A percentile compares a stretch with the other conserved stretches of the same genome.
phyloP scores from a whole-genome alignment of 2,329 filamentous ascomycete genomes.

The Sphaceloma murrayae region DNA sequence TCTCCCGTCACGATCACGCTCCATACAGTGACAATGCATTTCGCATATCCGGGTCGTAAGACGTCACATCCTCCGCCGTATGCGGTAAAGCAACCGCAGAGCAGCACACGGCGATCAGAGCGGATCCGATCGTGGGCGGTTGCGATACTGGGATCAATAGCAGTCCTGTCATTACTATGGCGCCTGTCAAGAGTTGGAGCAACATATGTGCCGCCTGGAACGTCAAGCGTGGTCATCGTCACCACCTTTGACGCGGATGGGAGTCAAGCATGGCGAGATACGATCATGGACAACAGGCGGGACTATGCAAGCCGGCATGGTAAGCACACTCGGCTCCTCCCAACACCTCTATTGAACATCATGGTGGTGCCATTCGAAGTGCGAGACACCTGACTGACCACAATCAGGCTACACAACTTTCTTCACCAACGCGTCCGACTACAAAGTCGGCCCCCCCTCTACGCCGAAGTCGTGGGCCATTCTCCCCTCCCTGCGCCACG shows the following conservation, averaged over 20 bases:
- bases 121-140: conserved; percentile 43
- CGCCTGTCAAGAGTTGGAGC: conserved; percentile 22
- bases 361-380: too few relatives aligned
- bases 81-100: conserved; percentile 46
- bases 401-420: conserved; percentile 71
- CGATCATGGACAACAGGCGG: conserved; percentile 71
- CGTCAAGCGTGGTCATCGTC: conserved; percentile 61
- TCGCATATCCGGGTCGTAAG: conserved; percentile 78
- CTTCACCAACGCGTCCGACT: conserved; percentile 67
- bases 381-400: neutral
- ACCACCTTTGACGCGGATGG: conserved; percentile 68
- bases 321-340: conserved; percentile 46
- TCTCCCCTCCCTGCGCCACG: conserved; percentile 80
- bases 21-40: conserved; percentile 68
- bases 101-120: conserved; percentile 33
- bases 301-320: conserved; percentile 81
- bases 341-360: too few relatives aligned
- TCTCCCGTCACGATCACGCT: too few relatives aligned
- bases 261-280: conserved; percentile 57
- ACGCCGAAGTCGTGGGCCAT: conserved; percentile 60
- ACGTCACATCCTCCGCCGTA: conserved; percentile 67
- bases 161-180: conserved; percentile 53
- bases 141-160: conserved; percentile 45
- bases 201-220: conserved; percentile 31
- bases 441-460: conserved; percentile 52